Percentiles rank a stretch among this genome's conserved stretches.
Evolutionary conservation across 805 yeast species (phyloP).

Genomic region (Lipomyces yamanashiensis): DNA sequence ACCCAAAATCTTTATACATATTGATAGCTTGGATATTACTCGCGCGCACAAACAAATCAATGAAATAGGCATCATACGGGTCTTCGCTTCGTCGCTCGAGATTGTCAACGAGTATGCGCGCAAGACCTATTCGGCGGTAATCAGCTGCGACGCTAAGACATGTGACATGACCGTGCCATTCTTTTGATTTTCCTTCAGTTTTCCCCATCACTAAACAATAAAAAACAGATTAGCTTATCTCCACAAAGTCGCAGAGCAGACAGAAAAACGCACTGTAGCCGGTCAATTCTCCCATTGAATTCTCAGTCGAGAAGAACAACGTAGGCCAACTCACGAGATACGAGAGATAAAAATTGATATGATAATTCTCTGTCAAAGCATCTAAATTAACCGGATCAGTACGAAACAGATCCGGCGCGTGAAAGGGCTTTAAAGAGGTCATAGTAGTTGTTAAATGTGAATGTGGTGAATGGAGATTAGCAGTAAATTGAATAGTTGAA

Average conservation of each 20-base stretch:
- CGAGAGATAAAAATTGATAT: slow-evolving; percentile 78
- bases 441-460: slow-evolving; percentile 46
- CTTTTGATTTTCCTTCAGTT: slow-evolving; percentile 80
- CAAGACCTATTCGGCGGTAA: slow-evolving; percentile 84
- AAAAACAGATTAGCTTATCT: neutral
- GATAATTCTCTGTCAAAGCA: slow-evolving; percentile 89
- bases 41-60: slow-evolving; percentile 90
- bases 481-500: neutral
- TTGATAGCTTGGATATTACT: slow-evolving; percentile 79
- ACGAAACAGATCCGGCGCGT: slow-evolving; percentile 78
- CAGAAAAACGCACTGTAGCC: slow-evolving; percentile 42
- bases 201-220: slow-evolving; percentile 86
- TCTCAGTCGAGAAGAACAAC: slow-evolving; percentile 74
- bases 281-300: slow-evolving; percentile 48
- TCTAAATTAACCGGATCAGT: slow-evolving; percentile 81
- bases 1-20: slow-evolving; percentile 85
- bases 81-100: slow-evolving; percentile 74
- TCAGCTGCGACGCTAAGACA: slow-evolving; percentile 89
- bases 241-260: neutral
- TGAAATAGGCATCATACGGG: slow-evolving; percentile 75
- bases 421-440: slow-evolving; percentile 89
- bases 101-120: slow-evolving; percentile 74
- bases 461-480: neutral
- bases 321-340: slow-evolving; percentile 88
- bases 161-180: slow-evolving; percentile 96